Percentiles rank a stretch among this genome's conserved stretches.
phyloP scores from a whole-genome alignment of 306 rosid species.

The Dryas octopetala region DNA sequence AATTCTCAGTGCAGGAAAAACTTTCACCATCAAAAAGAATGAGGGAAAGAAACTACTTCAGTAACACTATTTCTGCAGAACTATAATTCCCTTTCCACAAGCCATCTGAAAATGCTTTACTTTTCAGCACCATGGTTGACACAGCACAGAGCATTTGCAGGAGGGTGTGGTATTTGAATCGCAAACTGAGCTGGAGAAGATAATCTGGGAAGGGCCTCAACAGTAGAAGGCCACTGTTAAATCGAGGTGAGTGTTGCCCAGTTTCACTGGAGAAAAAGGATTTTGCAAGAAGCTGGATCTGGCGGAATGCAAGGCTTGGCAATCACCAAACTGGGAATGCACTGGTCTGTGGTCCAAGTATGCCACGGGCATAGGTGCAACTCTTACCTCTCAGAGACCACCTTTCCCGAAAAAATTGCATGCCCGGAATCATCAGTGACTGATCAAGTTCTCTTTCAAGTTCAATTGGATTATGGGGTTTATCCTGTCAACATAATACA shows the following conservation, averaged over 20 bases:
- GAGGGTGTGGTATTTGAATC: slow-evolving; percentile 27
- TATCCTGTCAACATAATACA: slow-evolving; percentile 48
- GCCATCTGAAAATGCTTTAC: slow-evolving; percentile 31
- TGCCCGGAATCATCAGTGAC: slow-evolving; percentile 31
- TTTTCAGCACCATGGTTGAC: slow-evolving; percentile 29
- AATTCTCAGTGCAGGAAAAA: slow-evolving; percentile 14
- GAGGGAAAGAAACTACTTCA: slow-evolving; percentile 31
- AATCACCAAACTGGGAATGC: slow-evolving; percentile 5
- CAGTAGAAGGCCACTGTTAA: slow-evolving; percentile 40
- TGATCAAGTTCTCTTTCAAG: slow-evolving; percentile 49
- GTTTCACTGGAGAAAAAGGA: slow-evolving; percentile 38
- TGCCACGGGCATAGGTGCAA: slow-evolving; percentile 7
- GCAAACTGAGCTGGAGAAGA: slow-evolving; percentile 31
- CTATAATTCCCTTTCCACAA: slow-evolving; percentile 21
- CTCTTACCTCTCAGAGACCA: slow-evolving; percentile 44
- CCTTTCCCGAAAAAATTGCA: slow-evolving; percentile 38
- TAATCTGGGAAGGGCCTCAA: slow-evolving; percentile 32
- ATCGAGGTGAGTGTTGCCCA: slow-evolving; percentile 37
- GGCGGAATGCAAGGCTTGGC: slow-evolving; percentile 27
- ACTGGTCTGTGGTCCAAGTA: slow-evolving; percentile 18
- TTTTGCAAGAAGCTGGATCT: slow-evolving; percentile 34
- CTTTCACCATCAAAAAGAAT: slow-evolving; percentile 16
- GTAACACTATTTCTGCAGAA: slow-evolving; percentile 22
- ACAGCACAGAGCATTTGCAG: slow-evolving; percentile 19
- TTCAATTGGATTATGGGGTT: slow-evolving; percentile 51